Base-by-base conservation (phyloP, 164 flowering plant genomes). In the Warburgia ugandensis region DNA sequence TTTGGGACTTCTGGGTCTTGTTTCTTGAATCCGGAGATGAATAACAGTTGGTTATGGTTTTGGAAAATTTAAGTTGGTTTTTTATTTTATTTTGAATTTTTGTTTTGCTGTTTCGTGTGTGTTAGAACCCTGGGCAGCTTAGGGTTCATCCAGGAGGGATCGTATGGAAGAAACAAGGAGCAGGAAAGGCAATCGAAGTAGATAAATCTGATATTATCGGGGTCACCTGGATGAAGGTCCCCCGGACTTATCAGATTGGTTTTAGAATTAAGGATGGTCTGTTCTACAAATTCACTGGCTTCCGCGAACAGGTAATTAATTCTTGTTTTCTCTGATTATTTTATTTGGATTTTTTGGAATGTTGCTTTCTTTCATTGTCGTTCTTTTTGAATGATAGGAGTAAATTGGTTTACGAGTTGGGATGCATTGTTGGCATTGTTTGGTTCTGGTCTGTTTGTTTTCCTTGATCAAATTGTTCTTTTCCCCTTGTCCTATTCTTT, bases 281-380 rank as follows among this genome's bases (percentile, higher is more conserved):
- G 17, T 54, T 68, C 36, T 88, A 80, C 73, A 94, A 94, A 66
- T 94, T 94, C 66, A 82, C 73, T 27, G 97, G 97, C 26, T 89
- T 94, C 29, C 83, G 88, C 11, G 97, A 94, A 23, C 90, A 81
- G 94, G 97, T 84, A 48, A n/a, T n/a, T n/a, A n/a, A n/a, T n/a
- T n/a, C n/a, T n/a, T n/a, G n/a, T n/a, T n/a, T n/a, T n/a, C n/a
- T n/a, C n/a, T n/a, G n/a, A n/a, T n/a, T n/a, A n/a, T n/a, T n/a
- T n/a, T n/a, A n/a, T 17, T 6, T 33, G 23, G 13, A 11, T 19
- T 1, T 11, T 23, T 57, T 16, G 16, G 1, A 37, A 37, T 14
- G n/a, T 37, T 3, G 17, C 17, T 12, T 45, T 27, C 13, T 26
- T n/a, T 12, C 21, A 23, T 13, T 45, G 12, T 27, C 26, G 1